Evolutionary conservation across 2,329 filamentous ascomycete genomes (phyloP), one percentile per base, ranked within the genome.

Genomic region (Ceratocystis destructans): DNA sequence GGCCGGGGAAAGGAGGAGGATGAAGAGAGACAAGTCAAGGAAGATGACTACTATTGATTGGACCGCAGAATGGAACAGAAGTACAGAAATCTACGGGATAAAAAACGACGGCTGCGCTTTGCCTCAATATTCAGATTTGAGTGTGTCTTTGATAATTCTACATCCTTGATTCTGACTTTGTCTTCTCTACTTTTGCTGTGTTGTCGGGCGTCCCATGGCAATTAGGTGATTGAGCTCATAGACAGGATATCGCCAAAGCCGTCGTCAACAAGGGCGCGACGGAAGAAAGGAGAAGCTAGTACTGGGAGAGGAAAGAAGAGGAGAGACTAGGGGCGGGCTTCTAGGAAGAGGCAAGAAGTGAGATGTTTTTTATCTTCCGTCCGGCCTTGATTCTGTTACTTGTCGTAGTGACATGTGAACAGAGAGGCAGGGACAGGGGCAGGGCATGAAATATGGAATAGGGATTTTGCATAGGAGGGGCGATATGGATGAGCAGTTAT

Each of bases 381-480:
- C 10, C 22, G 25, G 53, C 22, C 20, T 15, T 28, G 20, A 10
- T 55, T 31, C 22, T 31, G 48, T 28, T 1, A 15, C 25, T 55
- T 55, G 50, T 55, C 8, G 25, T 28, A 22, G 22, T 57, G 53
- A 57, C 53, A 57, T 57, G 53, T 57, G 53, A 57, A 57, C 25
- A 31, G 53, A 28, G 7, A 33, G 22, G 7, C n/a, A 53, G 53
- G 53, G 53, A 17, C 53, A 57, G 28, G 53, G 53, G 53, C 6
- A 3, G 7, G n/a, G 48, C n/a, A 25, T 25, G 48, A n/a, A 25
- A 20, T n/a, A n/a, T 20, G 22, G 48, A 20, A 57, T 3, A 33
- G 15, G 12, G 53, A 22, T 33, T 31, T 31, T 57, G 53, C 17
- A 57, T 8, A 25, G 22, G 53, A 8, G 17, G 7, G 22, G 53